Evolutionary conservation across 2,329 filamentous ascomycete species (phyloP).

Genomic region (Hirsutella rhossiliensis): DNA sequence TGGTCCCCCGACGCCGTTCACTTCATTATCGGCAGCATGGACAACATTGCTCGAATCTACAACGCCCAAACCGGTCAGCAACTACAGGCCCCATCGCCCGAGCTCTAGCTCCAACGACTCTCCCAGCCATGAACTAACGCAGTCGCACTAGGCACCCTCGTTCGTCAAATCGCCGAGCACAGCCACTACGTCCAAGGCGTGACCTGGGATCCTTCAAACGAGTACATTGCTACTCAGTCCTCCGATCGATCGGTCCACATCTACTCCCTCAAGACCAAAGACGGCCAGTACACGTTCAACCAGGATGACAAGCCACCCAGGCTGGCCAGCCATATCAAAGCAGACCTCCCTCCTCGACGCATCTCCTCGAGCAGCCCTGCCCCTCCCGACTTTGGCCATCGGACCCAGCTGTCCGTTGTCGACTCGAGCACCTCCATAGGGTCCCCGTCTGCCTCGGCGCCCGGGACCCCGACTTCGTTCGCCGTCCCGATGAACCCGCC

Average conservation of each 20-base stretch:
- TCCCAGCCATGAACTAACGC: slow-evolving; percentile 1
- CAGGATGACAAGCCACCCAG: slow-evolving; percentile 60
- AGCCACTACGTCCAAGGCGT: slow-evolving; percentile 98
- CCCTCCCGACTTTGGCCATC: slow-evolving; percentile 65
- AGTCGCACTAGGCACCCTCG: slow-evolving; percentile 37
- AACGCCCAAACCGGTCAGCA: slow-evolving; percentile 74
- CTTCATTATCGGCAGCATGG: slow-evolving; percentile 99
- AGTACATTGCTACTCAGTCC: slow-evolving; percentile 95
- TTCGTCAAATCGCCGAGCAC: slow-evolving; percentile 92
- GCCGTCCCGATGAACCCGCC: slow-evolving; percentile 94
- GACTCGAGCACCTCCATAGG: slow-evolving; percentile 47
- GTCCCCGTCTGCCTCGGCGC: slow-evolving; percentile 81
- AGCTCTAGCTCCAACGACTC: not conserved
- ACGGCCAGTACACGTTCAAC: slow-evolving; percentile 78
- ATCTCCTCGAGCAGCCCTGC: slow-evolving; percentile 89
- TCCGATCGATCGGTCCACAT: slow-evolving; percentile 97
- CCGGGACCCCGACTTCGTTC: slow-evolving; percentile 82
- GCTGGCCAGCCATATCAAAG: slow-evolving; percentile 64
- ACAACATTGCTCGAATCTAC: slow-evolving; percentile 95
- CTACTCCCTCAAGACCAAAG: slow-evolving; percentile 91
- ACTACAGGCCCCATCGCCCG: not conserved
- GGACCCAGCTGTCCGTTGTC: slow-evolving; percentile 47
- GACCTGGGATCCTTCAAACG: slow-evolving; percentile 94
- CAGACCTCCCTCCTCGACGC: slow-evolving; percentile 83
- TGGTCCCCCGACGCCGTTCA: slow-evolving; percentile 97